Evolutionary conservation across 1,284 basidiomycete species (phyloP).

Genomic region (Ceratobasidium sp.): DNA sequence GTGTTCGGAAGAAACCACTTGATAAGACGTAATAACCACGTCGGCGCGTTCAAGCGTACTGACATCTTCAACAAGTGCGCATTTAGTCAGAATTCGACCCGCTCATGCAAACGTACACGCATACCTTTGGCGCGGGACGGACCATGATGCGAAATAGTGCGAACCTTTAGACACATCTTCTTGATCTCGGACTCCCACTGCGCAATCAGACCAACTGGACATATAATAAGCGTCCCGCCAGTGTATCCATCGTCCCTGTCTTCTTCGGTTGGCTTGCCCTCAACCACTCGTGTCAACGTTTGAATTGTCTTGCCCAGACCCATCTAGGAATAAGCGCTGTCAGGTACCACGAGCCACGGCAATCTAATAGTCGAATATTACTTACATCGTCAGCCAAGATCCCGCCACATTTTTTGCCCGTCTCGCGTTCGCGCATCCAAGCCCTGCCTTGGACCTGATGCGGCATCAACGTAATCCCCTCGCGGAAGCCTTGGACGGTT

Average conservation of each 20-base stretch:
- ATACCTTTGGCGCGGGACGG: constrained; percentile 69
- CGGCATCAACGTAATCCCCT: constrained; percentile 74
- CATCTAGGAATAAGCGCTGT: constrained; percentile 45
- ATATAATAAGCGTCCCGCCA: constrained; percentile 61
- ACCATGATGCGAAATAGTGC: constrained; percentile 85
- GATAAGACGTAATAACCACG: constrained; percentile 84
- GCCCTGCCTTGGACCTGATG: constrained; percentile 85
- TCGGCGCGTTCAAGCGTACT: constrained; percentile 66
- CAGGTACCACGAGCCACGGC: background rate
- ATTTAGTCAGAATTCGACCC: background rate
- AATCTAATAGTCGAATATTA: constrained; percentile 16
- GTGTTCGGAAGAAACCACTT: constrained; percentile 77
- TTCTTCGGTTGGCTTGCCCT: constrained; percentile 69
- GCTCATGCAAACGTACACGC: constrained; percentile 40
- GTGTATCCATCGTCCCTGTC: constrained; percentile 75
- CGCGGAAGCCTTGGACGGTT: constrained; percentile 72
- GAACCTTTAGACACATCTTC: constrained; percentile 75
- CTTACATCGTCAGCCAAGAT: constrained; percentile 95
- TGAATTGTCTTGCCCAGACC: constrained; percentile 92
- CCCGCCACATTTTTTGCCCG: constrained; percentile 79
- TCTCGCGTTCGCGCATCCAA: constrained; percentile 90
- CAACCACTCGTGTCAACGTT: constrained; percentile 81
- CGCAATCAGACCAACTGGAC: constrained; percentile 82
- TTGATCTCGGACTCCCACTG: constrained; percentile 91
- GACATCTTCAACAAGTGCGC: constrained; percentile 58